These are phyloP conservation scores for Schwanniomyces vanrijiae DNA, from an alignment of 805 yeast species.

Conservation along the genomic window DNA sequence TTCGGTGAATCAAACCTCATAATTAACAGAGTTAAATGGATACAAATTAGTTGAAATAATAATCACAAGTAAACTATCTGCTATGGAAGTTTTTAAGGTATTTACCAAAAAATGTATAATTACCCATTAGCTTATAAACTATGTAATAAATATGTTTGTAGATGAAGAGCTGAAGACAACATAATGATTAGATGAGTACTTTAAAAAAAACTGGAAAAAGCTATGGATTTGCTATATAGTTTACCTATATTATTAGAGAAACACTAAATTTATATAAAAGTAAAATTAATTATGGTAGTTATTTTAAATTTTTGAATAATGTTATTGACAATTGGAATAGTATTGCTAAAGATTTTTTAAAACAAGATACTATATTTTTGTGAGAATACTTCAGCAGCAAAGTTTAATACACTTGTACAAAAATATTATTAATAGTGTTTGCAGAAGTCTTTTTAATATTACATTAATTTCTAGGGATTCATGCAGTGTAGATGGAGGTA, in stretches of 20 bases:
- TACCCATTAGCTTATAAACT: conserved; percentile 63
- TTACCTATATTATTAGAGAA: conserved; percentile 69
- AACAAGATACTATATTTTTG: conserved; percentile 29
- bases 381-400: conserved; percentile 31
- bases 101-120: conserved; percentile 64
- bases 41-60: background rate
- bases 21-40: conserved; percentile 1
- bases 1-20: background rate
- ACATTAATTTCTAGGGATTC: conserved; percentile 54
- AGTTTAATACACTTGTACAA: conserved; percentile 30
- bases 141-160: conserved; percentile 61
- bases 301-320: conserved; percentile 12
- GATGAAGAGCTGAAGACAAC: conserved; percentile 63
- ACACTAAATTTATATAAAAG: conserved; percentile 56
- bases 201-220: conserved; percentile 45
- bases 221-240: conserved; percentile 69
- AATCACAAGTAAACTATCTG: conserved; percentile 33
- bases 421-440: conserved; percentile 27
- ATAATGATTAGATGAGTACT: conserved; percentile 54
- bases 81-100: conserved; percentile 57
- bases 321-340: conserved; percentile 1
- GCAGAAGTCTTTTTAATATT: conserved; percentile 28
- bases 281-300: conserved; percentile 58
- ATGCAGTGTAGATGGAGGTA: conserved; percentile 53
- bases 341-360: conserved; percentile 17